Percentiles rank a stretch among this genome's conserved stretches.
phyloP scores from a whole-genome alignment of 2,329 filamentous ascomycete species.

The Diplodia seriata region DNA sequence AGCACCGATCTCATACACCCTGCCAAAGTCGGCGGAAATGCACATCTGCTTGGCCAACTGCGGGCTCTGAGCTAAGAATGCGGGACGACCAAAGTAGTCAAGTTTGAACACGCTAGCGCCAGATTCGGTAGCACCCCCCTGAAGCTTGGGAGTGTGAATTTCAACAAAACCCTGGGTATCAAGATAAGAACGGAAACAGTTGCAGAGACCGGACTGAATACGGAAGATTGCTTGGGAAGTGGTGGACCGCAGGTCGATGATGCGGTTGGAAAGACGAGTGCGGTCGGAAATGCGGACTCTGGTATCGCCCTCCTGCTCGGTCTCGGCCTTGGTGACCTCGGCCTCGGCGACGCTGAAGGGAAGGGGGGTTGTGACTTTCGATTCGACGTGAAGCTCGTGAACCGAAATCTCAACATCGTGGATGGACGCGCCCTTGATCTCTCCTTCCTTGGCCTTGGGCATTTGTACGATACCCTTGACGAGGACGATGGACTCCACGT shows the following conservation, averaged over 20 bases:
- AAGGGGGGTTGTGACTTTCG: conserved; percentile 65
- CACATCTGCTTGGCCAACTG: conserved; percentile 94
- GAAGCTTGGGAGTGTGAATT: conserved; percentile 91
- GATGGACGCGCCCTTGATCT: conserved; percentile 76
- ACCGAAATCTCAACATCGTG: conserved; percentile 79
- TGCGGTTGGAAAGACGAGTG: conserved; percentile 77
- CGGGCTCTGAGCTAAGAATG: conserved; percentile 89
- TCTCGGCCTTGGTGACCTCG: conserved; percentile 65
- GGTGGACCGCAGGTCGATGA: conserved; percentile 85
- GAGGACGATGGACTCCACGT: conserved; percentile 78
- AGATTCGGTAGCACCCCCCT: conserved; percentile 88
- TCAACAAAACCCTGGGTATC: conserved; percentile 83
- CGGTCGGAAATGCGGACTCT: conserved; percentile 72
- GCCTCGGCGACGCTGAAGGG: conserved; percentile 76
- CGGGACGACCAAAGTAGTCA: conserved; percentile 86
- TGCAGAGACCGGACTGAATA: conserved; percentile 80
- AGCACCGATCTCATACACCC: conserved; percentile 87
- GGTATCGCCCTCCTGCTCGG: conserved; percentile 61
- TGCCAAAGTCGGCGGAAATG: conserved; percentile 85
- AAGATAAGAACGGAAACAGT: conserved; percentile 78
- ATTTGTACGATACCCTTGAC: conserved; percentile 76
- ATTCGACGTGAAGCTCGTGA: conserved; percentile 68
- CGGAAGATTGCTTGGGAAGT: conserved; percentile 88
- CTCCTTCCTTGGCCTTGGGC: conserved; percentile 69
- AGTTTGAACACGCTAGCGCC: conserved; percentile 90